Conservation (phyloP, 2,329 filamentous ascomycete species). For the Rhinocladiella mackenziei region DNA sequence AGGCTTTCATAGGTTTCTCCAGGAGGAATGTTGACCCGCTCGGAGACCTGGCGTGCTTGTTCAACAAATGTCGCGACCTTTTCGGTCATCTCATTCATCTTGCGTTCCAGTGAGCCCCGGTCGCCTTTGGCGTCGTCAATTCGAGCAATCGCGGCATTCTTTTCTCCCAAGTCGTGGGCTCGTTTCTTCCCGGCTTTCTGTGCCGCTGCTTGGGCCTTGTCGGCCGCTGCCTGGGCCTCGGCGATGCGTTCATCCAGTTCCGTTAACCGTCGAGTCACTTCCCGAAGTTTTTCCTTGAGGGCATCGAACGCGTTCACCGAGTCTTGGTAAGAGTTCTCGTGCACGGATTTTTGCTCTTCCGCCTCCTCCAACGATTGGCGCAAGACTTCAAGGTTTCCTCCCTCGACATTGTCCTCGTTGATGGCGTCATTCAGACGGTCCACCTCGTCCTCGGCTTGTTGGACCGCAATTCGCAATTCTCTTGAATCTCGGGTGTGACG, state of each 20-base stretch:
- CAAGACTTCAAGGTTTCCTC: slow-evolving; percentile 60
- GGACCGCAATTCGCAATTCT: slow-evolving; percentile 53
- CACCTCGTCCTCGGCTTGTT: slow-evolving; percentile 59
- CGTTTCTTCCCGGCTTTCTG: slow-evolving; percentile 33
- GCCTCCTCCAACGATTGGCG: slow-evolving; percentile 56
- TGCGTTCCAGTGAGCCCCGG: slow-evolving; percentile 46
- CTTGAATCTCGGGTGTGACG: slow-evolving; percentile 47
- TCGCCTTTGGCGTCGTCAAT: slow-evolving; percentile 49
- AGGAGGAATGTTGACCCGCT: slow-evolving; percentile 60
- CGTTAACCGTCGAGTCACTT: slow-evolving; percentile 38
- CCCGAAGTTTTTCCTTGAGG: slow-evolving; percentile 39
- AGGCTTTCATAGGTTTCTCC: slow-evolving; percentile 59
- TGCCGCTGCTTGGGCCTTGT: slow-evolving; percentile 6
- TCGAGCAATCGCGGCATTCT: slow-evolving; percentile 57
- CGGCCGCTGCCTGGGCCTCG: slow-evolving; percentile 7
- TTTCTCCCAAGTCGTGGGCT: slow-evolving; percentile 51
- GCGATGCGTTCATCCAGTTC: slow-evolving; percentile 35
- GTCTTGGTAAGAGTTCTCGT: slow-evolving; percentile 49
- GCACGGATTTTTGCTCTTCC: slow-evolving; percentile 44
- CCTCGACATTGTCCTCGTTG: slow-evolving; percentile 56
- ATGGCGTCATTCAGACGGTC: slow-evolving; percentile 64
- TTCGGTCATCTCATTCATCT: slow-evolving; percentile 33
- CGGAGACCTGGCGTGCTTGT: slow-evolving; percentile 53
- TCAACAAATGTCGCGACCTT: slow-evolving; percentile 53
- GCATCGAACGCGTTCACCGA: slow-evolving; percentile 43